Conservation (phyloP, 108 stramenopile species). For the Aurantiochytrium sp. region DNA sequence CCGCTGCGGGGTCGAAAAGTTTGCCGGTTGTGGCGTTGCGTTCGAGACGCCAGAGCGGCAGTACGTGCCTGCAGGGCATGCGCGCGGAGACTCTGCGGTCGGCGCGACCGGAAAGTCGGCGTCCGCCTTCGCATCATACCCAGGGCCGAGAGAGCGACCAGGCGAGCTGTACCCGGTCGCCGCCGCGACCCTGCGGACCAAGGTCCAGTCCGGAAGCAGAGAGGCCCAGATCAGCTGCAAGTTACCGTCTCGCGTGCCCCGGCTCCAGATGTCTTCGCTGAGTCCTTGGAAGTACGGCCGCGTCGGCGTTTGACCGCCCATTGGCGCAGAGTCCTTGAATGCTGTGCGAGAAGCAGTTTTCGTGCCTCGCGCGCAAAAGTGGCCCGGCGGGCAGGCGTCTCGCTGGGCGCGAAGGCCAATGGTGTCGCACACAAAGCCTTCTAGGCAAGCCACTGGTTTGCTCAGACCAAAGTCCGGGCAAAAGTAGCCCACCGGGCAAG, state of each 20-base stretch:
- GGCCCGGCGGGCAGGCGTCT: conserved; percentile 61
- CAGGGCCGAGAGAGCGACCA: background rate
- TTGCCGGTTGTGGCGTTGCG: conserved; percentile 42
- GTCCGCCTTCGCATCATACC: background rate
- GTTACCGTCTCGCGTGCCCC: background rate
- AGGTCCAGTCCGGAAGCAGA: background rate
- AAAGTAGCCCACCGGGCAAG: conserved; percentile 68
- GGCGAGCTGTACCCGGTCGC: background rate
- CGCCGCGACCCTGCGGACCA: background rate
- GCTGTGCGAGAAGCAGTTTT: conserved; percentile 35
- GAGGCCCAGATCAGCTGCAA: background rate
- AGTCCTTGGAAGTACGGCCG: background rate
- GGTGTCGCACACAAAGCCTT: conserved; percentile 65
- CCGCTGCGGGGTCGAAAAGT: conserved; percentile 71
- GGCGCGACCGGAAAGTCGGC: background rate
- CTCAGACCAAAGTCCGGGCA: conserved; percentile 66
- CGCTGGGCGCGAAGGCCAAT: conserved; percentile 52
- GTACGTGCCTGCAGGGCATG: conserved; percentile 68
- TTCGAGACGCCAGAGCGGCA: conserved; percentile 63
- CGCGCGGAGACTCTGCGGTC: conserved; percentile 59
- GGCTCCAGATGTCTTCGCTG: background rate
- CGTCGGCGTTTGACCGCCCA: background rate
- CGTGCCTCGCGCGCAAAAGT: conserved; percentile 62
- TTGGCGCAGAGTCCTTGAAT: background rate
- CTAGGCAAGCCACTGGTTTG: conserved; percentile 60